Evolutionary conservation across 2,329 filamentous ascomycete genomes (phyloP), one percentile per base, ranked within the genome.

Genomic region (Pseudocercospora pini-densiflorae): DNA sequence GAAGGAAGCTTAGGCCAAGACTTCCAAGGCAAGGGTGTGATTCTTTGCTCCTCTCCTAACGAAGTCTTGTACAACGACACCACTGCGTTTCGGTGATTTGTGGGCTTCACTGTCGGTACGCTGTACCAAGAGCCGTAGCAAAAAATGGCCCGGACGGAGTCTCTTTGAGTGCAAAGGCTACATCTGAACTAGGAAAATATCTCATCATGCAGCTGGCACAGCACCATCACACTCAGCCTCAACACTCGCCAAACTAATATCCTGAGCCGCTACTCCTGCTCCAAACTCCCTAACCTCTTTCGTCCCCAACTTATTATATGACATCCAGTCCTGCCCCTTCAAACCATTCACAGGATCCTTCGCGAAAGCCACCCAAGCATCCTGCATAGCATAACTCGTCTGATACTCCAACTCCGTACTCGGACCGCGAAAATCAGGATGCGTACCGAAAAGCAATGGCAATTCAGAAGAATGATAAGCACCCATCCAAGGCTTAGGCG

Each of bases 381-480:
- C 72, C 57, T 72, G 70, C 68, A 78, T 72, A 12, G 76, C 71
- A 62, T 74, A 65, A 59, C 76, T 77, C 1, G 79, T 75, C 55
- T 70, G 62, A 3, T 68, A 67, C 54, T 77, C 73, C 51, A 74
- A 57, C 1, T 61, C 53, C 19, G 73, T 72, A 10, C 72, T 71
- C 1, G 54, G 27, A 1, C 72, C 73, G 9, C 73, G 55, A 61
- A 67, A 75, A 57, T 76, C 66, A n/a, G 64, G 64, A 62, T 80
- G 78, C 1, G 80, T 81, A 1, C 79, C 80, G 68, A 82, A 80
- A 27, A 78, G 66, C 69, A 81, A 65, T 12, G 79, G 77, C 23
- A 80, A 70, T 58, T 82, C 80, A 6, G 73, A 72, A 47, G 73
- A 75, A 65, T 83, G 81, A 60, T 80, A 83, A 0, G 80, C 81